phyloP scores from a whole-genome alignment of 2,329 filamentous ascomycete species.

The Cryphonectria radicalis region DNA sequence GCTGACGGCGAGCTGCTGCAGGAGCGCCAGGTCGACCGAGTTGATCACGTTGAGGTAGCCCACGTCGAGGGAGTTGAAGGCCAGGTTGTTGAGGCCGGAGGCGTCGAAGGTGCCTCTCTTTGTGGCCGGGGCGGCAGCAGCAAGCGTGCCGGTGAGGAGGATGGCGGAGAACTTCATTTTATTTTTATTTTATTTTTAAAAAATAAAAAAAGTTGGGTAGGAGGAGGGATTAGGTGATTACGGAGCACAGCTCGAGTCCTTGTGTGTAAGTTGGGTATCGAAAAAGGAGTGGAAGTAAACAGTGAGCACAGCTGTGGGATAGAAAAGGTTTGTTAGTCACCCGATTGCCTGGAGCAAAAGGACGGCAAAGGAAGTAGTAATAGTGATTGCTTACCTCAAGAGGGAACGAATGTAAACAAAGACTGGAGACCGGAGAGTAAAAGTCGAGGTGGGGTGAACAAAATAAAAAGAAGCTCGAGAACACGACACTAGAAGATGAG shows the following conservation, averaged over 20 bases:
- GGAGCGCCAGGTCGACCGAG: conserved; percentile 48
- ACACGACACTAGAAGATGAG: conserved; percentile 32
- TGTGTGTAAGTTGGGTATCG: conserved; percentile 34
- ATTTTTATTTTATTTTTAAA: conserved; percentile 40
- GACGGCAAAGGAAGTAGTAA: not conserved
- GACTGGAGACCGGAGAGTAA: conserved; percentile 40
- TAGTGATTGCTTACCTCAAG: conserved; percentile 46
- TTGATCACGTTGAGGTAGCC: conserved; percentile 54
- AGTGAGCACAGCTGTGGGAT: conserved; percentile 51
- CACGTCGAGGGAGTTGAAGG: conserved; percentile 46
- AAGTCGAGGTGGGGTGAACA: conserved; percentile 28
- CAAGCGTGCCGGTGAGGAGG: conserved; percentile 50
- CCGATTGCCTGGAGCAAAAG: not conserved
- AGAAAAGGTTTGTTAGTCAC: not conserved
- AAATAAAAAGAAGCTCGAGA: conserved; percentile 35
- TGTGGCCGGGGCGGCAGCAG: conserved; percentile 45
- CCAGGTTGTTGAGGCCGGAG: conserved; percentile 45
- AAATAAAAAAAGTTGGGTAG: too few relatives aligned
- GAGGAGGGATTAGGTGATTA: conserved; percentile 31
- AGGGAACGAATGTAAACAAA: conserved; percentile 49
- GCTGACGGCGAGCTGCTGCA: conserved; percentile 46
- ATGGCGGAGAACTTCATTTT: conserved; percentile 56
- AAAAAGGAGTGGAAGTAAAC: conserved; percentile 50
- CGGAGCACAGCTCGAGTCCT: conserved; percentile 54
- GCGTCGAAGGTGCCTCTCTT: conserved; percentile 45